Evolutionary conservation across 345 rosid genomes (phyloP).

Genomic region (Citrus inodora): DNA sequence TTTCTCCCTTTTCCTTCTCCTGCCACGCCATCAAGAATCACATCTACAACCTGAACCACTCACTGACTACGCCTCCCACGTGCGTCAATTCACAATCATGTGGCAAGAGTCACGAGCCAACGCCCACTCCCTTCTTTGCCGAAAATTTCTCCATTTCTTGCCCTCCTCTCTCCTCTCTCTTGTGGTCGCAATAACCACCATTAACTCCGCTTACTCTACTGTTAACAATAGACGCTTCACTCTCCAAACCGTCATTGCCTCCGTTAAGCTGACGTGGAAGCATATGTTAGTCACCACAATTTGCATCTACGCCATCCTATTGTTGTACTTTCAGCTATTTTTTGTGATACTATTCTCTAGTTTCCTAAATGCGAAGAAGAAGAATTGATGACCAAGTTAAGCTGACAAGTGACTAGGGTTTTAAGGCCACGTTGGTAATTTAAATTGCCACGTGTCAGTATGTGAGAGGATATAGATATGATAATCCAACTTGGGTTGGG

Average conservation of each 20-base stretch:
- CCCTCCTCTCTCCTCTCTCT: slow-evolving; percentile 60
- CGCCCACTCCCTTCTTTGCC: slow-evolving; percentile 54
- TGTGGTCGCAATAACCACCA: slow-evolving; percentile 33
- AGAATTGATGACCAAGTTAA: too few species aligned
- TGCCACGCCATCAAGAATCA: slow-evolving; percentile 9
- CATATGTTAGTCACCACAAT: slow-evolving; percentile 50
- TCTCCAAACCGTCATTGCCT: slow-evolving; percentile 22
- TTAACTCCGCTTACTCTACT: slow-evolving; percentile 27
- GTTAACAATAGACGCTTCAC: slow-evolving; percentile 24
- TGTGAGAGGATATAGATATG: too few species aligned
- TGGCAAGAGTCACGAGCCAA: slow-evolving; percentile 60
- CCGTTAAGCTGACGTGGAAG: slow-evolving; percentile 34
- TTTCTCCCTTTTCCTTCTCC: too few species aligned
- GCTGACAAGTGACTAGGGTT: too few species aligned
- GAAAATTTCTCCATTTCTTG: slow-evolving; percentile 38
- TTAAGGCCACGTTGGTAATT: too few species aligned
- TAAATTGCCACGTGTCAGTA: too few species aligned
- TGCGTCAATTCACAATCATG: slow-evolving; percentile 59
- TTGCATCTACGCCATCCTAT: slow-evolving; percentile 38
- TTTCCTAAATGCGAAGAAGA: too few species aligned
- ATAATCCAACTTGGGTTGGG: too few species aligned
- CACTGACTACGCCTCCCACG: slow-evolving; percentile 44
- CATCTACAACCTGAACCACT: slow-evolving; percentile 56
- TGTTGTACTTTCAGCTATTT: slow-evolving; percentile 36
- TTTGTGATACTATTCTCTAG: background rate